Conservation (phyloP, 2,329 filamentous ascomycete genomes). For the Fusarium humuli region DNA sequence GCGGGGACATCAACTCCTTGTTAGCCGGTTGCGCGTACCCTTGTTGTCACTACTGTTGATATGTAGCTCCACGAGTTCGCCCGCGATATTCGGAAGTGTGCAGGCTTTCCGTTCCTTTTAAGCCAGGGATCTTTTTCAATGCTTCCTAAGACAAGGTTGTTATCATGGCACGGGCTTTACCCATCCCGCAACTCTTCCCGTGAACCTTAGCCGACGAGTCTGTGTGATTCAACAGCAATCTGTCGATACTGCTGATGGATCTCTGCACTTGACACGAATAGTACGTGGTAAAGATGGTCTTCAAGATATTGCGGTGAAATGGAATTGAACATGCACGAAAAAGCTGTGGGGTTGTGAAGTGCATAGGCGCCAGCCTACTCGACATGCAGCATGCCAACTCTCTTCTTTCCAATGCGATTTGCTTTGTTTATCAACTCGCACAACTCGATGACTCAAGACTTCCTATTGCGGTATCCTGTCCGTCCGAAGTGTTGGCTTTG, state of each 20-base stretch:
- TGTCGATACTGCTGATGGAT: neutral
- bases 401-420: constrained; percentile 29
- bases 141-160: constrained; percentile 26
- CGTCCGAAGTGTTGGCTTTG: constrained; percentile 29
- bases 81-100: neutral
- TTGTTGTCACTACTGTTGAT: neutral
- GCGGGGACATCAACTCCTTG: constrained; percentile 36
- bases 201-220: constrained; percentile 13
- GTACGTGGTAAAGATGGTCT: neutral
- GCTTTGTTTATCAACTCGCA: constrained; percentile 29
- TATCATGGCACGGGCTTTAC: constrained; percentile 1
- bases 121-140: constrained; percentile 37
- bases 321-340: neutral
- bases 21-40: constrained; percentile 29
- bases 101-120: constrained; percentile 29
- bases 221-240: neutral
- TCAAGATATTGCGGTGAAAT: neutral
- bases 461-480: constrained; percentile 29
- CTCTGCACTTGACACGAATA: neutral
- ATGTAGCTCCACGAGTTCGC: constrained; percentile 33
- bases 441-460: constrained; percentile 24
- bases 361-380: constrained; percentile 43
- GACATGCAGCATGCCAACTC: constrained; percentile 14
- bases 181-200: constrained; percentile 26
- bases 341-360: constrained; percentile 6